Evolutionary conservation across 495 filamentous ascomycete species (phyloP), one percentile per base, ranked within the genome.

Genomic region (Talaromyces proteolyticus): DNA sequence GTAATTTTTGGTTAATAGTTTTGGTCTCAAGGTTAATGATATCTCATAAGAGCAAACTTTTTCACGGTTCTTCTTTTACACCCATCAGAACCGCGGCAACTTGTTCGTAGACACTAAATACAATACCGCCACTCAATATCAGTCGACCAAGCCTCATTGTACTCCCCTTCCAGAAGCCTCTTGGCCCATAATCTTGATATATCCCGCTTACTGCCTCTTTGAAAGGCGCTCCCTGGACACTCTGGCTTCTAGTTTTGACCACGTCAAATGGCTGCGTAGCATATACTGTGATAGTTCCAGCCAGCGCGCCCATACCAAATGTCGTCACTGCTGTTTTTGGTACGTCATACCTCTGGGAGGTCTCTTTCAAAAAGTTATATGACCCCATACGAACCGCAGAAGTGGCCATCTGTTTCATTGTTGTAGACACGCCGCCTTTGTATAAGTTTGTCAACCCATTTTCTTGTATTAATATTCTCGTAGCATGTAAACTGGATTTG

Each of bases 281-380:
- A 49, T 74, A 70, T 7, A 82, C 84, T 4, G 82, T 87, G 8
- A 85, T 59, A 0, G 73, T 70, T 0, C 82, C 84, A 0, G 84
- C 81, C 4, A 82, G 50, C 2, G 77, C 73, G 6, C 82, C 82
- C 54, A 82, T 85, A 0, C 63, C 74, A 52, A 87, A 86, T 47
- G 80, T 83, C 4, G 72, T 77, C 1, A 61, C 34, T 16, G 70
- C 69, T 20, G 51, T 72, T 29, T 73, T 61, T 22, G 52, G 52
- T 11, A 85, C 61, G 11, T 72, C 60, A 8, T 62, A 60, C 2
- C 42, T 60, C 19, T 69, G 70, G 51, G 76, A 67, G 29, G 64
- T 75, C 54, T 87, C 81, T 58, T 85, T 85, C 24, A 87, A 69
- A 19, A 83, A 79, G 34, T 84, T 84, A 59, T 87, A 87, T 11